Evolutionary conservation across 257 asterid genomes (phyloP), one percentile per base, ranked within the genome.

Genomic region (Solanum virginianum): DNA sequence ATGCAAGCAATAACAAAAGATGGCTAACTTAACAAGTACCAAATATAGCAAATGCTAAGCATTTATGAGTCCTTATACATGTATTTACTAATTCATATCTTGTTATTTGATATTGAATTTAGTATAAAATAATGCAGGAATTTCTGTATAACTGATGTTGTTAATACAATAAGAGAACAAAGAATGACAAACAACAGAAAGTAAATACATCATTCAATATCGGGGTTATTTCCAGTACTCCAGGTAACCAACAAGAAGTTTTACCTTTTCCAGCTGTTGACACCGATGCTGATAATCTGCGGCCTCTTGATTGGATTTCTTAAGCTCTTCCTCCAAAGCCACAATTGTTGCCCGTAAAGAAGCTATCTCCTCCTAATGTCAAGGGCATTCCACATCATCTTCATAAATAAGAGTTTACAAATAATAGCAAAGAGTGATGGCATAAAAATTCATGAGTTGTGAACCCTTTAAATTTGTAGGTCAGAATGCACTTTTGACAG

Each of bases 261-360:
- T 80, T 89, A 94, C 99, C 97, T 93, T 93, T 91, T 93, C 95
- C 18, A 93, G 87, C 66, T 84, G 88, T 88, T 92, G 95, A 82
- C 89, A 92, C 47, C 88, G 88, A 82, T 85, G 87, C 62, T 89
- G 94, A 90, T 90, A 85, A 75, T 91, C 92, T 69, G 93, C 84
- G 55, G 89, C 90, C 88, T 92, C 94, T 85, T 92, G 91, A 53
- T 87, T 91, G 15, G 83, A 90, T 89, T 90, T 95, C 92, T 86
- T 90, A 69, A 93, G 90, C 84, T 92, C 94, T 86, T 93, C 99
- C 90, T 87, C 98, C 91, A 94, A 85, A 56, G 91, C 70, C 80
- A 91, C 93, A 90, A 91, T 87, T 90, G 90, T 94, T 63, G 94
- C 95, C 17, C 93, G 94, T 80, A 97, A 85, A 81, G 96, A 88